Base-by-base conservation (phyloP, 805 yeast genomes). In the Vanderwaltozyma polyspora region DNA sequence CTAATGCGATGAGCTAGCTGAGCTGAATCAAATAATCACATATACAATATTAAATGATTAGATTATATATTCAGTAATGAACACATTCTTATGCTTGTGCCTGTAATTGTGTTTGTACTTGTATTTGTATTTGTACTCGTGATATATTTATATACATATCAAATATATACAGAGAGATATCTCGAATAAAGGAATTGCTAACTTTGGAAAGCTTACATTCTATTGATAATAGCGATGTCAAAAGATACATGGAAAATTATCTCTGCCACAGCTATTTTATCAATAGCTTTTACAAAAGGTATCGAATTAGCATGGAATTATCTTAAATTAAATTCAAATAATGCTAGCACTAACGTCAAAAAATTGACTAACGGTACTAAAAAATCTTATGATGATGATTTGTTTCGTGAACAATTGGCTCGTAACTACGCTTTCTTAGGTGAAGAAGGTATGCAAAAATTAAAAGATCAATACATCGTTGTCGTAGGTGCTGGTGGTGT, bases 401-500 rank as follows among this genome's bases (percentile, higher is more conserved):
- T 91, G 41, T 78, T 85, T 32, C 73, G 80, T 37, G 98, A 91
- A 60, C 97, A 91, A 55, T 70, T 89, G 25, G 94, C 97, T 0
- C 67, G 98, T 42, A 91, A 89, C 62, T 80, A 83, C 53, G 96
- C 94, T 1, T 91, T 91, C 53, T 65, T 91, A 19, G 85, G 95
- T 10, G 83, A 81, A 33, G 81, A 78, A 15, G 97, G 95, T 1
- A 76, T 86, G 73, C 57, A 60, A 14, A 74, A 73, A 39, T 72
- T 91, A 13, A 74, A 95, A 35, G 59, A 67, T 10, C 79, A 84
- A 49, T 68, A 72, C 36, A 71, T 87, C 3, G 81, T 85, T 2
- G 81, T 89, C 12, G 79, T 76, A 10, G 98, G 99, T 21, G 91
- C 89, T 13, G 99, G 99, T 38, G 99, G 99, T 38, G 99, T 91